Evolutionary conservation across 306 rosid species (phyloP).

Genomic region (Fragaria iinumae): DNA sequence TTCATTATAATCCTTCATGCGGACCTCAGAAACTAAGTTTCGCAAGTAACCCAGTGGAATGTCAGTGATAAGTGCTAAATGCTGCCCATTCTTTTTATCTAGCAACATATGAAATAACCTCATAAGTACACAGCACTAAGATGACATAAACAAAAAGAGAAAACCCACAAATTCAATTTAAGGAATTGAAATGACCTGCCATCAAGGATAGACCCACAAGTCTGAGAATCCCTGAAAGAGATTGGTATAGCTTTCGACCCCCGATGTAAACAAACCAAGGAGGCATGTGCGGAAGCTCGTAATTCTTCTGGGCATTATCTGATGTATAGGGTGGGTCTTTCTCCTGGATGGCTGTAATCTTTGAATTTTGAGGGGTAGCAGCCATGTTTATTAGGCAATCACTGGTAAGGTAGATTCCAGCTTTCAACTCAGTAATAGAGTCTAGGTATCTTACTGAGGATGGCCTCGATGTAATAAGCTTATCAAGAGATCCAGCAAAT

Average conservation of each 20-base stretch:
- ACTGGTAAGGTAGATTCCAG: slow-evolving; percentile 48
- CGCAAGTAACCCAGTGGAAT: slow-evolving; percentile 72
- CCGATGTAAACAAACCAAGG: slow-evolving; percentile 85
- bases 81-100: slow-evolving; percentile 64
- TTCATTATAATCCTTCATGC: slow-evolving; percentile 60
- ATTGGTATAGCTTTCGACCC: slow-evolving; percentile 60
- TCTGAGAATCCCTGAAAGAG: slow-evolving; percentile 83
- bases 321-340: slow-evolving; percentile 31
- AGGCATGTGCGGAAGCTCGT: slow-evolving; percentile 87
- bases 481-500: slow-evolving; percentile 73
- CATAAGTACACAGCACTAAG: slow-evolving; percentile 16
- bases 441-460: slow-evolving; percentile 74
- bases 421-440: slow-evolving; percentile 76
- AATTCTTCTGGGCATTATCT: slow-evolving; percentile 34
- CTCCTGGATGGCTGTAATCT: slow-evolving; percentile 41
- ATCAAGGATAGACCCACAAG: slow-evolving; percentile 71
- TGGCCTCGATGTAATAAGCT: slow-evolving; percentile 48
- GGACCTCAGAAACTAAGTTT: slow-evolving; percentile 73
- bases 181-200: slow-evolving; percentile 61
- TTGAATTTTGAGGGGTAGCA: slow-evolving; percentile 42
- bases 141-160: slow-evolving; percentile 17
- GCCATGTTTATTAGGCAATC: slow-evolving; percentile 39
- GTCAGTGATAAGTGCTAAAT: slow-evolving; percentile 60
- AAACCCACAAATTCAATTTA: slow-evolving; percentile 2
- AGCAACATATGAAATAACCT: slow-evolving; percentile 26